Evolutionary conservation across 495 filamentous ascomycete genomes (phyloP), one percentile per base, ranked within the genome.

Genomic region (Clavariopsis aquatica): DNA sequence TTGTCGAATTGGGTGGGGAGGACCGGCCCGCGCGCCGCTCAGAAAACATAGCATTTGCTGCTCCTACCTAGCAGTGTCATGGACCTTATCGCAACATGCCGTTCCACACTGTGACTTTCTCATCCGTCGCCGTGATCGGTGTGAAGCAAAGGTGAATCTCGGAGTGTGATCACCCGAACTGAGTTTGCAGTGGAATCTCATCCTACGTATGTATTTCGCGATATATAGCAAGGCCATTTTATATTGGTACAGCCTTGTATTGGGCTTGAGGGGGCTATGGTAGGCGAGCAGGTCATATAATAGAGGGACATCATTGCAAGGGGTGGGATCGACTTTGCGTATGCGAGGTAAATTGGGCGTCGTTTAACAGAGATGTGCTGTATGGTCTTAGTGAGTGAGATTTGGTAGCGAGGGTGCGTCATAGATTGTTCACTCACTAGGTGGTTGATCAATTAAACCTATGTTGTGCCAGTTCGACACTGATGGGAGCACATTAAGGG

Each of bases 401-500:
- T 20, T 41, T 23, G 57, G 41, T 47, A 60, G 57, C 56, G 57
- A 49, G 3, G 57, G 13, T 5, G 27, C 7, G 5, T 46, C 22
- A 20, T 41, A 49, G 57, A 60, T 60, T 52, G 22, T 27, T 60
- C 36, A 49, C 57, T 52, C 26, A 49, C 45, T 17, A 9, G 57
- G 45, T 28, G 26, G n/a, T 24, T 6, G 3, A 34, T 9, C 36
- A 57, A 24, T 36, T 43, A 10, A 36, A 13, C 6, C 15, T 12
- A 15, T n/a, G 47, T 8, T 49, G 47, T 6, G 47, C 17, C 20
- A 49, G n/a, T 49, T 4, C 19, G 47, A 23, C 2, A 3, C 38
- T 2, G 36, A 12, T 29, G 28, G 29, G 22, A 43, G 4, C 31
- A 38, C 15, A 34, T 27, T 23, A 28, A 36, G 8, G 10, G 45